Percentiles rank a stretch among this genome's conserved stretches.
Conservation (phyloP, 2,329 filamentous ascomycete genomes). For the Xylariaceae sp. region DNA sequence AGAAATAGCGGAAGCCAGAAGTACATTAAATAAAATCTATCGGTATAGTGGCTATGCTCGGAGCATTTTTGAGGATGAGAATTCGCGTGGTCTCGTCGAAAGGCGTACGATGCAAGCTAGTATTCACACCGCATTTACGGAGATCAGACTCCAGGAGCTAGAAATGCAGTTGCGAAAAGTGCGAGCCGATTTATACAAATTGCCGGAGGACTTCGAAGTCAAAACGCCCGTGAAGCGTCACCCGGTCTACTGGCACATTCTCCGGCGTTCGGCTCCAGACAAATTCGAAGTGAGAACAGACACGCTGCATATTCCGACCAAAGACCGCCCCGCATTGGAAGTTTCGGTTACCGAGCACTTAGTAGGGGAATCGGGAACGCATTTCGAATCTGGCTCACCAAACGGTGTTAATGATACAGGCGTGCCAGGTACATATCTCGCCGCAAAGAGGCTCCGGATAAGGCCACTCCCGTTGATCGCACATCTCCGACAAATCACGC, state of each 20-base stretch:
- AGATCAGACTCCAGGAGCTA: conserved; percentile 2
- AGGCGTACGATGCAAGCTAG: conserved; percentile 4
- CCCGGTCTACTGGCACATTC: neutral
- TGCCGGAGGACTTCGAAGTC: conserved; percentile 1
- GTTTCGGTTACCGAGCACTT: neutral
- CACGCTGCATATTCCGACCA: neutral
- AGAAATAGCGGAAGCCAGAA: no score
- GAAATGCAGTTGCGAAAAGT: conserved; percentile 7
- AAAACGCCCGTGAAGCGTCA: neutral
- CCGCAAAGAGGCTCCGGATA: conserved; percentile 7
- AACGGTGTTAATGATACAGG: neutral
- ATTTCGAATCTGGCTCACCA: neutral
- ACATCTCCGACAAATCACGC: conserved; percentile 5
- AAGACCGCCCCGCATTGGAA: conserved; percentile 3
- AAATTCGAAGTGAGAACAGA: neutral
- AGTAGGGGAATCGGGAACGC: neutral
- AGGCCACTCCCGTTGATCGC: conserved; percentile 5
- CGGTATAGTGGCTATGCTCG: neutral
- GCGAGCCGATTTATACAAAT: conserved; percentile 4
- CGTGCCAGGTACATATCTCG: neutral
- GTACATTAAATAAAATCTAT: no score
- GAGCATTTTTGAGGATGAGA: neutral
- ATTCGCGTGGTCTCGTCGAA: neutral
- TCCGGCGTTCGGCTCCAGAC: conserved; percentile 2
- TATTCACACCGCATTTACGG: conserved; percentile 5